A percentile compares a stretch with the other conserved stretches of the same genome.
phyloP scores from a whole-genome alignment of 495 filamentous ascomycete species.

The Neurospora cerealis region DNA sequence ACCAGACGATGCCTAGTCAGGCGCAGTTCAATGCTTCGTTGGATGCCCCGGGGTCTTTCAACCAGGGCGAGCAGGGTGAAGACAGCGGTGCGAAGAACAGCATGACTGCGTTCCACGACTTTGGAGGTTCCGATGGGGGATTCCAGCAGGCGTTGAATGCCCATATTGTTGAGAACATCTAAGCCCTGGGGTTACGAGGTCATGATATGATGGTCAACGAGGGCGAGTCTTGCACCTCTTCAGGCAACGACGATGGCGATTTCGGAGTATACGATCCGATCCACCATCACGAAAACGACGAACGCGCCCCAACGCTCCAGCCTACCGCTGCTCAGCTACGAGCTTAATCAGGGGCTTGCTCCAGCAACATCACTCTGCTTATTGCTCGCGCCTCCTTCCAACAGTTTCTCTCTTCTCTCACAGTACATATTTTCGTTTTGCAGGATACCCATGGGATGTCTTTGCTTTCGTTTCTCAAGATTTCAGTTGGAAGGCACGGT shows the following conservation, averaged over 20 bases:
- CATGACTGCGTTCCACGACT: constrained; percentile 28
- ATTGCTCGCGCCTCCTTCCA: background rate
- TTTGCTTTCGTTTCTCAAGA: background rate
- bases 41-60: constrained; percentile 4
- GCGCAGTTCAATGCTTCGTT: constrained; percentile 25
- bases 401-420: background rate
- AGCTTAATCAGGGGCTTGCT: background rate
- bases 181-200: constrained; percentile 8
- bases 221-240: background rate
- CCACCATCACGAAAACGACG: background rate
- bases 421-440: background rate
- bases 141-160: constrained; percentile 82
- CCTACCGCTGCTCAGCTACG: background rate
- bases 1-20: constrained; percentile 52
- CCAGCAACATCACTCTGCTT: background rate
- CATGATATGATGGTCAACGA: background rate
- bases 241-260: background rate
- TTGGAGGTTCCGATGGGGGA: constrained; percentile 39
- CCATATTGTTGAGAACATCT: constrained; percentile 81
- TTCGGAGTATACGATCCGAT: background rate
- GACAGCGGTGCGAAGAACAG: constrained; percentile 4
- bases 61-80: constrained; percentile 17
- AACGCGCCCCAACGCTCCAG: background rate
- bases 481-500: background rate
- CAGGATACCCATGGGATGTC: background rate